Percentiles rank a stretch among this genome's conserved stretches.
Conservation (phyloP, 768 basidiomycete species). For the Tulasnella sp. region DNA sequence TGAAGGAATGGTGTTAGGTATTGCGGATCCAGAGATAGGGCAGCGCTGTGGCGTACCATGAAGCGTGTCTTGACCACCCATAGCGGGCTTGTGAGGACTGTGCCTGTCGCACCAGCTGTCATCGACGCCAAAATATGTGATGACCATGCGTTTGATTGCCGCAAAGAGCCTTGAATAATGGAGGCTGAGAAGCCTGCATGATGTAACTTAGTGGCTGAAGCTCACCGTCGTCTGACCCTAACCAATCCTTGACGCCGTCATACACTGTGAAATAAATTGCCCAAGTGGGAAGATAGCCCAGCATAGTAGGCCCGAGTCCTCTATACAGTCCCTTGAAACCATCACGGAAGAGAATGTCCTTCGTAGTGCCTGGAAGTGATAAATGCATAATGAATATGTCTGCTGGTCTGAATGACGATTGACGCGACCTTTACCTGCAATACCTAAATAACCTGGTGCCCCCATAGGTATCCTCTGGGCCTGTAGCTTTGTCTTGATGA, state of each 20-base stretch:
- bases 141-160: slow-evolving; percentile 44
- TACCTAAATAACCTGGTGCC: slow-evolving; percentile 63
- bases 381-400: slow-evolving; percentile 8
- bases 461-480: slow-evolving; percentile 71
- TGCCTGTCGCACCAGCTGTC: slow-evolving; percentile 88
- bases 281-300: slow-evolving; percentile 98
- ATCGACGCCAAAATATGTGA: slow-evolving; percentile 91
- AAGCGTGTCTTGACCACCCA: slow-evolving; percentile 99
- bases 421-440: slow-evolving; percentile 39
- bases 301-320: slow-evolving; percentile 91
- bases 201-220: not conserved
- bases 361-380: slow-evolving; percentile 39
- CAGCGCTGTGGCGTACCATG: slow-evolving; percentile 72
- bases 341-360: slow-evolving; percentile 45
- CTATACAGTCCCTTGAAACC: slow-evolving; percentile 88
- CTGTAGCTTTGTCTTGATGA: slow-evolving; percentile 94
- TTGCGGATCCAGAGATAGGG: not conserved
- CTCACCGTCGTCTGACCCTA: slow-evolving; percentile 49
- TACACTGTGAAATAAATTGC: slow-evolving; percentile 98
- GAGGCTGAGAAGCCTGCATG: not conserved
- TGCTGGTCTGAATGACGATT: slow-evolving; percentile 17
- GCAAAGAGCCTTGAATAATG: not conserved
- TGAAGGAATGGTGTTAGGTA: no score
- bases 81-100: slow-evolving; percentile 86
- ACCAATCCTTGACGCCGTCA: slow-evolving; percentile 81